Percentiles rank a stretch among this genome's conserved stretches.
These are phyloP conservation scores for Neopestalotiopsis sp. DNA, from an alignment of 2,329 filamentous ascomycete genomes.

Conservation along the genomic window DNA sequence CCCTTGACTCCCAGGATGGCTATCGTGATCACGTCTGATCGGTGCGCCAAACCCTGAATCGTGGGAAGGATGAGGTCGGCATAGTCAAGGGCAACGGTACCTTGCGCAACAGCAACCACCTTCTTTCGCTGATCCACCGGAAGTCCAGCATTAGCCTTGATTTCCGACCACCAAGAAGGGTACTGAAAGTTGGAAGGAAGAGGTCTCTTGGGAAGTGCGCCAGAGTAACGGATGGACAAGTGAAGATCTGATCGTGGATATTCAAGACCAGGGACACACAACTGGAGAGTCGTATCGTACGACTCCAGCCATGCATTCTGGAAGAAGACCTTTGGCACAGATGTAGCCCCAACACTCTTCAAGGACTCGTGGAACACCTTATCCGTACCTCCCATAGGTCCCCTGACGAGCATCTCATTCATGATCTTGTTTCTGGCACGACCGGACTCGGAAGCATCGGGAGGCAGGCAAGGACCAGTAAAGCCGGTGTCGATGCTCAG, in stretches of 20 bases:
- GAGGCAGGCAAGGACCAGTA: constrained; percentile 35
- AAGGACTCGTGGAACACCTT: constrained; percentile 1
- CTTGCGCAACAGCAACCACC: constrained; percentile 52
- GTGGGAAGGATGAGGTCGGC: constrained; percentile 50
- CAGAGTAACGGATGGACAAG: constrained; percentile 46
- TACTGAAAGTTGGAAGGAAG: constrained; percentile 34
- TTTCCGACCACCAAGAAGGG: constrained; percentile 51
- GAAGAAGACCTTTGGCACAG: constrained; percentile 13
- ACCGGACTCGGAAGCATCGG: constrained; percentile 34
- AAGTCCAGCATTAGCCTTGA: constrained; percentile 38
- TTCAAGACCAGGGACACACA: constrained; percentile 45
- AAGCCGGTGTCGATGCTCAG: constrained; percentile 38
- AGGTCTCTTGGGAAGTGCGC: constrained; percentile 42
- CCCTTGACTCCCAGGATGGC: constrained; percentile 37
- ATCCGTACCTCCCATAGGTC: constrained; percentile 20
- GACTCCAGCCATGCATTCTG: constrained; percentile 15
- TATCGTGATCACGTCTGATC: constrained; percentile 44
- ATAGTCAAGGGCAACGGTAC: constrained; percentile 47
- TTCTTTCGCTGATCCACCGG: constrained; percentile 34
- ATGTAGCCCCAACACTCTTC: constrained; percentile 23
- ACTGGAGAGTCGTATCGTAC: constrained; percentile 40
- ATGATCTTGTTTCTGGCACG: constrained; percentile 30
- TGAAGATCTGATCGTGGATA: constrained; percentile 43
- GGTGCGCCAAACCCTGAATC: constrained; percentile 44
- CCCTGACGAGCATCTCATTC: constrained; percentile 19